Conservation (phyloP, 805 yeast genomes). For the Starmerella apis region DNA sequence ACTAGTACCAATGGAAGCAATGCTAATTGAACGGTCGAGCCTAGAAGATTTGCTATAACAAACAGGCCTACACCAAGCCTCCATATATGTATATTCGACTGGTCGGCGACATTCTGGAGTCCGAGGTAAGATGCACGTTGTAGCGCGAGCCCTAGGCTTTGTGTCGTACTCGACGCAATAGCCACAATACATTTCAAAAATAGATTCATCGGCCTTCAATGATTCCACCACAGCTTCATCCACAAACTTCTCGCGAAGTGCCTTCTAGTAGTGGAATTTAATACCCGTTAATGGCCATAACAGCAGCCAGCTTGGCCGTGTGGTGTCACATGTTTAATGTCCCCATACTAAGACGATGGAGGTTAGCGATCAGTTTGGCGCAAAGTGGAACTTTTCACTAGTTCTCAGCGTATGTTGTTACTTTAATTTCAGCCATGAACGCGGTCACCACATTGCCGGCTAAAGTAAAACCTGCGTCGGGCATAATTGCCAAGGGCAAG, state of each 20-base stretch:
- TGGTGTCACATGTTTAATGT: conserved; percentile 6
- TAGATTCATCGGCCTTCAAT: conserved; percentile 7
- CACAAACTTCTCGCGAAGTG: neutral
- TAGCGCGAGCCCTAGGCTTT: conserved; percentile 69
- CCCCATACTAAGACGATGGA: neutral
- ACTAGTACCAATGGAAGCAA: conserved; percentile 71
- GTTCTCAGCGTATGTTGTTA: neutral
- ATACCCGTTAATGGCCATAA: neutral
- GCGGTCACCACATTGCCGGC: conserved; percentile 31
- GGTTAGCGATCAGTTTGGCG: neutral
- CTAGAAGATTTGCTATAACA: conserved; percentile 62
- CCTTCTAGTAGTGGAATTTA: no score
- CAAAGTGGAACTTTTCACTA: neutral
- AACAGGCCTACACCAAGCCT: conserved; percentile 61
- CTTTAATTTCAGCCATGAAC: conserved; percentile 13
- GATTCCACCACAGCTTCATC: neutral
- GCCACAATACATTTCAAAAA: conserved; percentile 41
- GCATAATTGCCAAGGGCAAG: conserved; percentile 25
- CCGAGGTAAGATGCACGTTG: conserved; percentile 61
- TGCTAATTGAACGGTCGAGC: conserved; percentile 72
- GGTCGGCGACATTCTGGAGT: neutral
- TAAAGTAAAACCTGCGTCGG: conserved; percentile 18
- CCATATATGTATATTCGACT: conserved; percentile 42
- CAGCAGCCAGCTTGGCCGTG: neutral
- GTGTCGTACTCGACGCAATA: conserved; percentile 63